A percentile compares a stretch with the other conserved stretches of the same genome.
Conservation (phyloP, 2,329 filamentous ascomycete genomes). For the Arthrobotrys conoides region DNA sequence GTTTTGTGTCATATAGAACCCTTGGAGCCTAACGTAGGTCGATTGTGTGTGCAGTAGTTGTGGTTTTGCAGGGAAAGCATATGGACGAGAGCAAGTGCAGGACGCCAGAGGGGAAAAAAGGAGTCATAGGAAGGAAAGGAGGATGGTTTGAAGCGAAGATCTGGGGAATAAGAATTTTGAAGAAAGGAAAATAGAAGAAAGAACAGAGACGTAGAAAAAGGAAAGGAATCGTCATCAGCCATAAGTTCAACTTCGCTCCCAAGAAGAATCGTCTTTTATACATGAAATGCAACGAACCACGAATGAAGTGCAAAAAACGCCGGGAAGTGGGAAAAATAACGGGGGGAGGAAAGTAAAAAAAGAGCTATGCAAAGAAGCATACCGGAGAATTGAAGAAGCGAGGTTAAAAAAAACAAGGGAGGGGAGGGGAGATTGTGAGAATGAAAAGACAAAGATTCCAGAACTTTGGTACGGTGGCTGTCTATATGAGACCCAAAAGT, state of each 20-base stretch:
- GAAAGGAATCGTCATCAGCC: conserved; percentile 39
- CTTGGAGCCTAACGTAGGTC: conserved; percentile 61
- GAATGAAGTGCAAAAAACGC: conserved; percentile 43
- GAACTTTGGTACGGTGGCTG: conserved; percentile 40
- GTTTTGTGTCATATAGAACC: conserved; percentile 54
- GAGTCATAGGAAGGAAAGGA: conserved; percentile 3
- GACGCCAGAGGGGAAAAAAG: conserved; percentile 20
- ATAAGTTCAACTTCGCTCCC: conserved; percentile 49
- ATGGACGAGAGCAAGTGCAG: conserved; percentile 21
- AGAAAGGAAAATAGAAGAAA: conserved; percentile 40
- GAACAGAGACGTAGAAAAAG: conserved; percentile 1
- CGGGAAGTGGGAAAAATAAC: conserved; percentile 26
- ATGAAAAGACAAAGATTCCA: conserved; percentile 33
- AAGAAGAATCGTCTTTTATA: conserved; percentile 47
- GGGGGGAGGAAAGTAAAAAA: conserved; percentile 35
- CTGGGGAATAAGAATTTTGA: conserved; percentile 5
- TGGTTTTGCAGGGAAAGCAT: conserved; percentile 1
- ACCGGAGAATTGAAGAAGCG: conserved; percentile 13
- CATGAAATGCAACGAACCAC: conserved; percentile 39
- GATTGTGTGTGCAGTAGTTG: conserved; percentile 37
- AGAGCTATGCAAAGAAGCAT: conserved; percentile 34
- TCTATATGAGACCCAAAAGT: conserved; percentile 54
- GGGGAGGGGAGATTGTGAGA: conserved; percentile 7
- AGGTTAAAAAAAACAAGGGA: background rate
- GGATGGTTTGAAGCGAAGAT: conserved; percentile 1